Evolutionary conservation across 1,284 basidiomycete genomes (phyloP), one percentile per base, ranked within the genome.

Genomic region (Vanrija sp.): DNA sequence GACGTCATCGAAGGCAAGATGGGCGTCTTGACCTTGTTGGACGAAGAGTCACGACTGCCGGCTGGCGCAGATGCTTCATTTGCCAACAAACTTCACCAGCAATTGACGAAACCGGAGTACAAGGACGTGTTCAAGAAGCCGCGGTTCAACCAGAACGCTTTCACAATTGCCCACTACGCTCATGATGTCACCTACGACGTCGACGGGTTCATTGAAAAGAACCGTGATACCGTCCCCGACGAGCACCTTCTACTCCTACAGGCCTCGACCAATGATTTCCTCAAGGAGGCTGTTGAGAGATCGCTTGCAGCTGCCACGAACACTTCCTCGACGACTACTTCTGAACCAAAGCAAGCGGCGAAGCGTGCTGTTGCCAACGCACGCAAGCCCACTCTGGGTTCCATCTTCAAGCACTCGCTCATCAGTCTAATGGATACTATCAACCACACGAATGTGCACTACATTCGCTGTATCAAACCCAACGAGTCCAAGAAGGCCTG

Each of bases 381-480:
- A 34, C 88, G 84, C 76, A 98, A 98, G 74, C 96, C 94, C 0
- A 98, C 96, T 0, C 87, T 98, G 58, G 96, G 96, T 21, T 95
- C 91, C 6, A 98, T 98, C 73, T 99, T 99, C 84, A 98, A 98
- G 76, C 85, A 87, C 5, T 98, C 94, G 0, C 79, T 99, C 46
- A 88, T 91, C 72, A 89, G 86, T 51, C 81, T 99, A 46, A 99
- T 98, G 95, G 91, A 95, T 49, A 99, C 96, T 1, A 88, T 98
- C 65, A 89, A 91, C 68, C 87, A 91, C 60, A 99, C 96, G 21
- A 98, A 98, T 68, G 96, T 97, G 1, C 96, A 99, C 75, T 99
- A 99, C 73, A 99, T 99, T 68, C 87, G 96, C 52, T 99, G 96
- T 77, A 98, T 99, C 82, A 99, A 99, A 77, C 96, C 96, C 2